phyloP scores from a whole-genome alignment of 2,329 filamentous ascomycete species.

The Ophiosphaerella herpotricha region DNA sequence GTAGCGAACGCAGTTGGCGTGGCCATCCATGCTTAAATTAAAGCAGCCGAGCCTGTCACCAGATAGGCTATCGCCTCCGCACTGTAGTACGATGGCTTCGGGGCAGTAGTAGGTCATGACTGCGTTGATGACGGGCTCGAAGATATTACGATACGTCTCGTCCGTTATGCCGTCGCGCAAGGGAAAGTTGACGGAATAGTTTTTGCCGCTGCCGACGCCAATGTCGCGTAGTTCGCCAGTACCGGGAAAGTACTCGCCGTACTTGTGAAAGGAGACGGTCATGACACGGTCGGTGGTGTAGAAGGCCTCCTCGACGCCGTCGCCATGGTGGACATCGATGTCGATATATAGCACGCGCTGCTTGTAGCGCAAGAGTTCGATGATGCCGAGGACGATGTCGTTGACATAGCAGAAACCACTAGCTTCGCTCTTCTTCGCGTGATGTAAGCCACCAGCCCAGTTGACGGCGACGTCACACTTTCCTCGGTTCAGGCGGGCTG shows the following conservation, averaged over 20 bases:
- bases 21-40: conserved; percentile 71
- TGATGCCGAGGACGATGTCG: conserved; percentile 89
- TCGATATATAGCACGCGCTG: conserved; percentile 93
- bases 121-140: conserved; percentile 69
- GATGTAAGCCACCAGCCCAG: conserved; percentile 89
- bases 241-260: conserved; percentile 73
- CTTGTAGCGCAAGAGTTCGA: conserved; percentile 82
- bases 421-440: conserved; percentile 92
- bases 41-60: conserved; percentile 71
- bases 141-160: conserved; percentile 68
- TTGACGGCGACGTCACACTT: conserved; percentile 70
- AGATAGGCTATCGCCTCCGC: conserved; percentile 69
- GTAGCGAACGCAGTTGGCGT: conserved; percentile 71
- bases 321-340: conserved; percentile 90
- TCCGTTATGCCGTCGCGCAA: conserved; percentile 72
- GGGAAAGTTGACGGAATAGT: conserved; percentile 72
- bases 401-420: conserved; percentile 99
- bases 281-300: conserved; percentile 74
- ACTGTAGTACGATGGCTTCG: conserved; percentile 70
- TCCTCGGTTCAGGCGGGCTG: conserved; percentile 67
- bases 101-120: conserved; percentile 73
- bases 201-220: conserved; percentile 68
- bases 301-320: conserved; percentile 74
- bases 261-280: conserved; percentile 74
- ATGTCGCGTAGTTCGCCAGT: conserved; percentile 72